Base-by-base conservation (phyloP, 352 stramenopile genomes). In the Phytophthora colocasiae region DNA sequence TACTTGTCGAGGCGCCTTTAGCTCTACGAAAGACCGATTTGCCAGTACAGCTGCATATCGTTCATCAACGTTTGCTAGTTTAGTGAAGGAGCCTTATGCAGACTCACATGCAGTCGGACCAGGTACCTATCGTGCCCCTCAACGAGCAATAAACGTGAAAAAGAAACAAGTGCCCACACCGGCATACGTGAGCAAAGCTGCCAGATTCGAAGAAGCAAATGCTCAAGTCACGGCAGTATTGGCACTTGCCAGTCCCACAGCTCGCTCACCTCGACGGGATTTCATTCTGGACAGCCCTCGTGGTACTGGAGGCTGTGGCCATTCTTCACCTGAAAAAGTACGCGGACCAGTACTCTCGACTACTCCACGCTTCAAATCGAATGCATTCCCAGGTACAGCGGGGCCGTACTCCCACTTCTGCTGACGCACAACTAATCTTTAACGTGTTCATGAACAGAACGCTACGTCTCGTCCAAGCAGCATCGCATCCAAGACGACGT, bases 31-130 rank as follows among this genome's bases (percentile, higher is more conserved):
- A 72, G 80, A 92, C 46, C 70, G 83, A 2, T 89, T 90, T 61
- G 81, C 80, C 15, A 92, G 81, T 47, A 80, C 84, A 0, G 81
- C 77, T 1, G 84, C 81, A 14, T 92, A 91, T 64, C 80, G 81
- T 8, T 67, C 81, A 22, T 91, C 78, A 5, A 89, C 76, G 2
- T 92, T 91, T 56, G 80, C 81, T 29, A 90, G 80, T 41, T 76
- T 92, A 24, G 83, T 88, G 12, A 92, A 90, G 34, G 84, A 92
- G 52, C 81, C 81, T 4, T 92, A 87, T 31, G 66, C 79, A n/a
- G 72, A 88, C 39, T 80, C 79, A 6, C 67, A 87, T 43, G 72
- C 81, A 0, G 83, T 91, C 14, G 78, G 84, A 2, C 78, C 81
- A 19, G 84, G 81, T 11, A 89, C 76, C 1, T 92, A 92, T 57